Evolutionary conservation across 208 protist genomes (phyloP).

Genomic region (Lotmaria passim): DNA sequence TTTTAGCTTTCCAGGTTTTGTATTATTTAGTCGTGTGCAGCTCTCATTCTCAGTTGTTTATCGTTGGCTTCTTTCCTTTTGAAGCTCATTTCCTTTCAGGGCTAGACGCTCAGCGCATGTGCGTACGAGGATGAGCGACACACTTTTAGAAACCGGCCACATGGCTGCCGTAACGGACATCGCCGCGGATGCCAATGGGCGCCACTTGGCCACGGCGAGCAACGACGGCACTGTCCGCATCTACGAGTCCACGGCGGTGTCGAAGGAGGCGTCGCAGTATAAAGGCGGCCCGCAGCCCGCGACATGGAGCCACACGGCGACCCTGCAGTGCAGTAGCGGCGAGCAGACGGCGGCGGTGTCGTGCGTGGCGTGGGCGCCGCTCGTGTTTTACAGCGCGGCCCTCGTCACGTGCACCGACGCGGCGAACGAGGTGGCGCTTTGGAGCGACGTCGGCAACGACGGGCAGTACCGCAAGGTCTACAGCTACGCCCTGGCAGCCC

Average conservation of each 20-base stretch:
- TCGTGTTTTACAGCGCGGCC: conserved; percentile 56
- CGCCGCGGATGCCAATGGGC: conserved; percentile 64
- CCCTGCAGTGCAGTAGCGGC: conserved; percentile 30
- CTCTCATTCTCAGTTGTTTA: too few species aligned
- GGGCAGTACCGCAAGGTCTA: conserved; percentile 71
- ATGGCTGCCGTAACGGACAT: conserved; percentile 65
- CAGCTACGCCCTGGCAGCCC: conserved; percentile 38
- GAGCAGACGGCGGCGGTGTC: conserved; percentile 52
- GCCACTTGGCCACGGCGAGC: conserved; percentile 64
- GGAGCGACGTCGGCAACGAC: conserved; percentile 53
- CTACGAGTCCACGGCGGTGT: conserved; percentile 39
- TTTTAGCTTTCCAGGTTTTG: too few species aligned
- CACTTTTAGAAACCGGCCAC: conserved; percentile 73
- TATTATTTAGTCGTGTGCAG: too few species aligned
- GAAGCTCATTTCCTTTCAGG: too few species aligned
- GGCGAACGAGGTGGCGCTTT: conserved; percentile 55
- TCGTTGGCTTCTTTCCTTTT: too few species aligned
- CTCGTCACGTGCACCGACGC: conserved; percentile 70
- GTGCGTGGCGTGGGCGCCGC: conserved; percentile 82
- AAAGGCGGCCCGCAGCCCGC: conserved; percentile 34
- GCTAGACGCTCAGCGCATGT: conserved; percentile 8
- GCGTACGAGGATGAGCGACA: conserved; percentile 31
- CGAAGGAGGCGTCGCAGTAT: conserved; percentile 34
- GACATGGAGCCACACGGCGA: conserved; percentile 25
- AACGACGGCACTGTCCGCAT: conserved; percentile 73